Evolutionary conservation across 129 eudicot species (phyloP).

Genomic region (Flaveria linearis): DNA sequence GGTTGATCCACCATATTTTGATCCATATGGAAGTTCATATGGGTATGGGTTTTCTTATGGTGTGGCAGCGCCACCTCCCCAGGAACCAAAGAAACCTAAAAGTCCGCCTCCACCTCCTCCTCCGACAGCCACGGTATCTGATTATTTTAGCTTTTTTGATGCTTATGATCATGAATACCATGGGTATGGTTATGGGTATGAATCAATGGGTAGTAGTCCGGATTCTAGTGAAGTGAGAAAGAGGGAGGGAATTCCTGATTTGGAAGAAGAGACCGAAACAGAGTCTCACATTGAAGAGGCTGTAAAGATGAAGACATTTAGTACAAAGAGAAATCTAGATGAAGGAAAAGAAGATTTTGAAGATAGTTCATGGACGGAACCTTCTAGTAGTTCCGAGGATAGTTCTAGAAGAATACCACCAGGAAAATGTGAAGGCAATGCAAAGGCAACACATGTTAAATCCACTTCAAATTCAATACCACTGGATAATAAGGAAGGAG

Average conservation of each 20-base stretch:
- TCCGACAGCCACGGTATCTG: slow-evolving; percentile 65
- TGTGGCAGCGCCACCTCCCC: slow-evolving; percentile 26
- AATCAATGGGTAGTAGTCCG: slow-evolving; percentile 75
- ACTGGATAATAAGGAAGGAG: slow-evolving; percentile 26
- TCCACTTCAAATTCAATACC: slow-evolving; percentile 34
- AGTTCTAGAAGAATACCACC: slow-evolving; percentile 43
- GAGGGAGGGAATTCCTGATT: slow-evolving; percentile 94
- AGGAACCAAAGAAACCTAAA: slow-evolving; percentile 41
- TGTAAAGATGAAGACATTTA: slow-evolving; percentile 39
- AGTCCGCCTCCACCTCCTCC: slow-evolving; percentile 73
- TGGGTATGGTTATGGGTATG: slow-evolving; percentile 47
- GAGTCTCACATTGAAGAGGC: slow-evolving; percentile 54
- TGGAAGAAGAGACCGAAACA: slow-evolving; percentile 93
- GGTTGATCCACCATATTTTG: slow-evolving; percentile 37
- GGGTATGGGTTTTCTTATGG: slow-evolving; percentile 59
- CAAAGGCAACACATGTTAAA: slow-evolving; percentile 32
- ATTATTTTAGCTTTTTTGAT: slow-evolving; percentile 76
- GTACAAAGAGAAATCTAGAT: slow-evolving; percentile 33
- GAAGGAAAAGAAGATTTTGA: slow-evolving; percentile 31
- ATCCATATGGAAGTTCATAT: slow-evolving; percentile 43
- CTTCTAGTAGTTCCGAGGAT: slow-evolving; percentile 30
- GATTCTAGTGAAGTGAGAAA: slow-evolving; percentile 88
- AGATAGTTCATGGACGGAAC: slow-evolving; percentile 30
- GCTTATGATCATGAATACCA: slow-evolving; percentile 43
- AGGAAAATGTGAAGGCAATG: slow-evolving; percentile 32